These are phyloP conservation scores for Lagenidium giganteum DNA, from an alignment of 352 stramenopile species.

Conservation along the genomic window DNA sequence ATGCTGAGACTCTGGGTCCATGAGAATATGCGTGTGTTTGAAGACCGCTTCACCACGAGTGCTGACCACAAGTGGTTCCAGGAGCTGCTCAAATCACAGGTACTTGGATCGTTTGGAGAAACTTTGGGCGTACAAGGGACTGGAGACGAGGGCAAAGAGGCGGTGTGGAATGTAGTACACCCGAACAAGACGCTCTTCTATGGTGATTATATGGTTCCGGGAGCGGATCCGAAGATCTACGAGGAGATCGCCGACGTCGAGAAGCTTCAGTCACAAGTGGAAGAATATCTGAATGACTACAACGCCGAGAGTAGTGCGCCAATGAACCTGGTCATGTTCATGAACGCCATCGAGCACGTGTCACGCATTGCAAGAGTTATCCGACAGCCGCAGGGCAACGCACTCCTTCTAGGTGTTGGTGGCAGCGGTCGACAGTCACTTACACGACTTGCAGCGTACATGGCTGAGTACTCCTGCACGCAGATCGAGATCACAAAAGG, in stretches of 20 bases:
- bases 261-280: conserved; percentile 69
- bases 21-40: conserved; percentile 84
- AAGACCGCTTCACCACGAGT: conserved; percentile 77
- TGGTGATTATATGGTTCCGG: conserved; percentile 91
- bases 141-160: conserved; percentile 22
- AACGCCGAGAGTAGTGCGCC: conserved; percentile 82
- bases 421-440: conserved; percentile 90
- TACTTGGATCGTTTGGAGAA: conserved; percentile 48
- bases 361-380: conserved; percentile 80
- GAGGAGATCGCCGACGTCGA: conserved; percentile 88
- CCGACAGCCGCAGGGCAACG: conserved; percentile 85
- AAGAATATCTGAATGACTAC: conserved; percentile 87
- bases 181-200: conserved; percentile 73
- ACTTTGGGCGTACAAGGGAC: conserved; percentile 20
- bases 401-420: conserved; percentile 90
- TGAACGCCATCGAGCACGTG: conserved; percentile 87
- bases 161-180: conserved; percentile 61
- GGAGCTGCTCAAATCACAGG: conserved; percentile 53
- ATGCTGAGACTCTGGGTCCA: conserved; percentile 77
- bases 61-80: conserved; percentile 80
- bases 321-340: conserved; percentile 88
- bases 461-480: conserved; percentile 90
- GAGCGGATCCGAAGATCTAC: conserved; percentile 88
- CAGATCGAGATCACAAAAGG: conserved; percentile 95
- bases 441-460: conserved; percentile 89